A percentile compares a stretch with the other conserved stretches of the same genome.
These are phyloP conservation scores for Penicillium paradoxum DNA, from an alignment of 495 filamentous ascomycete genomes.

Conservation along the genomic window DNA sequence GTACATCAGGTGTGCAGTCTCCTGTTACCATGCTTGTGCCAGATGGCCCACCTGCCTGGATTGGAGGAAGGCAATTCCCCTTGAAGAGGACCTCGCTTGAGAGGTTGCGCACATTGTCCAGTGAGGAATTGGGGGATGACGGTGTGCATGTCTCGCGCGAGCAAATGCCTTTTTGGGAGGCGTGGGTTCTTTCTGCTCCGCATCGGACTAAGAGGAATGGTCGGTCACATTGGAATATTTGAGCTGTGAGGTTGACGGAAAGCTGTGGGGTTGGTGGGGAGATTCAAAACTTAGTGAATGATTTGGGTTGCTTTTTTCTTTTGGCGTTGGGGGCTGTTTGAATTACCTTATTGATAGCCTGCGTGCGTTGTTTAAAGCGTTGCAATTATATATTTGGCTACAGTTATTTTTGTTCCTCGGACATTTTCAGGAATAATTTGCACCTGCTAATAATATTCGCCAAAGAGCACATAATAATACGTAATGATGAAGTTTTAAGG, in stretches of 20 bases:
- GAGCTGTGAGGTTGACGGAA: neutral
- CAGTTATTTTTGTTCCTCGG: neutral
- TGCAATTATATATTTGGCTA: neutral
- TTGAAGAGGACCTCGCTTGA: slow-evolving; percentile 22
- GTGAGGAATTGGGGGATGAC: slow-evolving; percentile 55
- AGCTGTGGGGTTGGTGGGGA: no score
- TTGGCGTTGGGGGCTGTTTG: slow-evolving; percentile 6
- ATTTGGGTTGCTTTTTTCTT: neutral
- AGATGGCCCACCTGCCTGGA: neutral
- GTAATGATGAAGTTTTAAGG: neutral
- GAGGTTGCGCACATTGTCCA: slow-evolving; percentile 22
- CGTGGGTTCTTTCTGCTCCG: slow-evolving; percentile 50
- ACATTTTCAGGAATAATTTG: neutral
- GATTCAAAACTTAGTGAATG: neutral
- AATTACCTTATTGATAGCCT: neutral
- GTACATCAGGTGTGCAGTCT: neutral
- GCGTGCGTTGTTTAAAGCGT: slow-evolving; percentile 1
- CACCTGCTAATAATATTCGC: neutral
- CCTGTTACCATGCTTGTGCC: neutral
- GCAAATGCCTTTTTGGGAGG: slow-evolving; percentile 58
- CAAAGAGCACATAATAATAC: neutral
- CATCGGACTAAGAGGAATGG: slow-evolving; percentile 4
- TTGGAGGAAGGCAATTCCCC: slow-evolving; percentile 14
- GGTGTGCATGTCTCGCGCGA: slow-evolving; percentile 46
- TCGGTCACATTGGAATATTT: neutral